Evolutionary conservation across 225 moss, liverwort and hornwort species (phyloP).

Genomic region (Asterella californica): DNA sequence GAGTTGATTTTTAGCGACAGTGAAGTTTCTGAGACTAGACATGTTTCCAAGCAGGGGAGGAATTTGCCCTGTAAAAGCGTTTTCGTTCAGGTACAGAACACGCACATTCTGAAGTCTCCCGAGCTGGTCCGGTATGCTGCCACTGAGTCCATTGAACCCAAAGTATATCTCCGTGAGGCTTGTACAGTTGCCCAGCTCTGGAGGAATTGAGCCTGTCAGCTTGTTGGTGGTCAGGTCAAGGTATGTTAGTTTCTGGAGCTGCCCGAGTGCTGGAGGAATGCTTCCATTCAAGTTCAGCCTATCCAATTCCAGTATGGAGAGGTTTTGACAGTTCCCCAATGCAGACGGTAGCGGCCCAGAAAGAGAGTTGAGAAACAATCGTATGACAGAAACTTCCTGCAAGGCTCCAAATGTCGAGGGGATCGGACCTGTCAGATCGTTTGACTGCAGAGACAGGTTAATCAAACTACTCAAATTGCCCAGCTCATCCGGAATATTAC

Average conservation of each 20-base stretch:
- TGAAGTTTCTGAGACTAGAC: background rate
- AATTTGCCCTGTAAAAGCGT: background rate
- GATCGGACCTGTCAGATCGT: conserved; percentile 2
- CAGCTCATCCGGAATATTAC: conserved; percentile 7
- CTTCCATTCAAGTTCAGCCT: background rate
- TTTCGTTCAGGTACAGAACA: background rate
- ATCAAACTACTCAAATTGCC: conserved; percentile 13
- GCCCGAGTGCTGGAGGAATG: conserved; percentile 16
- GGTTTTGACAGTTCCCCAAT: conserved; percentile 9
- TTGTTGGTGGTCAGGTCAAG: background rate
- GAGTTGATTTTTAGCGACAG: background rate
- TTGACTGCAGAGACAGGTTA: background rate
- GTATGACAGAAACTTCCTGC: background rate
- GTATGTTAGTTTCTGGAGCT: conserved; percentile 1
- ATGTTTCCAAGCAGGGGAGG: conserved; percentile 8
- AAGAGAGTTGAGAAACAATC: background rate
- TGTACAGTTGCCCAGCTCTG: conserved; percentile 18
- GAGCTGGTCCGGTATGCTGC: conserved; percentile 10
- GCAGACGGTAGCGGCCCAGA: conserved; percentile 19
- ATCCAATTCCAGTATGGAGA: background rate
- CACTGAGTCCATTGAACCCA: background rate
- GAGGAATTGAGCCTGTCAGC: conserved; percentile 13
- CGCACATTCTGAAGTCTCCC: background rate
- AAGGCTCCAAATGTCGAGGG: background rate
- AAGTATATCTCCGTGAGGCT: background rate